These are phyloP conservation scores for Scopulariopsis brevicaulis DNA, from an alignment of 2,329 filamentous ascomycete genomes.

Conservation along the genomic window DNA sequence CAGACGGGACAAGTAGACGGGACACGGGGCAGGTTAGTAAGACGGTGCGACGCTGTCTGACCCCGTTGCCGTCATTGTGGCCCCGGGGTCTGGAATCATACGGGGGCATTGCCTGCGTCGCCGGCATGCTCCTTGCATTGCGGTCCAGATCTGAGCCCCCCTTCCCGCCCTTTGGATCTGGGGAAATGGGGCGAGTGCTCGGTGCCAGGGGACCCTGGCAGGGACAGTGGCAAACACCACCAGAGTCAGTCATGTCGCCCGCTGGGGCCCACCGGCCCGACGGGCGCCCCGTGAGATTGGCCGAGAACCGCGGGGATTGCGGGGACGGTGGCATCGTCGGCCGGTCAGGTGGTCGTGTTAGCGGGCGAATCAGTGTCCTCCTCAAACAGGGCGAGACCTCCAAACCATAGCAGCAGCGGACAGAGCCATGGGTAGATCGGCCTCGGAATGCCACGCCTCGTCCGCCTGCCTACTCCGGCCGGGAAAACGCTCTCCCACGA, in stretches of 20 bases:
- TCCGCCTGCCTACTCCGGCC: too few species aligned
- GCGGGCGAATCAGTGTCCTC: neutral
- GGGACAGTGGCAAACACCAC: neutral
- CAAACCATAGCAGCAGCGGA: neutral
- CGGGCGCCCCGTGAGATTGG: neutral
- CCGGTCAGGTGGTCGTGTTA: conserved; percentile 1
- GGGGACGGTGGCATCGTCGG: conserved; percentile 1
- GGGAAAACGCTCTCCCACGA: too few species aligned
- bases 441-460: too few species aligned
- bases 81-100: neutral
- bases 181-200: neutral
- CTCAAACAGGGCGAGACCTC: neutral
- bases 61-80: neutral
- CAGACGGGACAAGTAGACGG: neutral
- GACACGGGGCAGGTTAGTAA: neutral
- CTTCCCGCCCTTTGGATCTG: neutral
- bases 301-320: neutral
- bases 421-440: neutral
- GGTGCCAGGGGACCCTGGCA: neutral
- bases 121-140: neutral
- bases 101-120: neutral
- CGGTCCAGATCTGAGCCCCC: neutral
- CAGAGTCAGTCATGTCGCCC: neutral
- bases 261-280: neutral
- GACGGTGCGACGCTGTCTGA: neutral